Conservation (phyloP, 2,329 filamentous ascomycete species). For the Coccinonectria pachysandricola region DNA sequence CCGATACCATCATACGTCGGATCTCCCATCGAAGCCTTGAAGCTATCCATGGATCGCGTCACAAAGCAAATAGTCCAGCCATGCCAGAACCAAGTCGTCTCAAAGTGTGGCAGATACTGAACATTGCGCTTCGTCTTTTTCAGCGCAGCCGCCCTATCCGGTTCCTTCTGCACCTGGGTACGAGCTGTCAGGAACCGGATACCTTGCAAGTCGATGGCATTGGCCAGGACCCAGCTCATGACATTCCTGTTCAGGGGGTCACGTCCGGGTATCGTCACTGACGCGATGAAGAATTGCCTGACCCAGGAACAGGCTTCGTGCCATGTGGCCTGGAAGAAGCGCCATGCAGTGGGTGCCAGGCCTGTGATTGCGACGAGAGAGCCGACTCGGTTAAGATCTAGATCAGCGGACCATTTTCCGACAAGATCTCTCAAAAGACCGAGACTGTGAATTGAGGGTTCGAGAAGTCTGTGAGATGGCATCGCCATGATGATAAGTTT, state of each 20-base stretch:
- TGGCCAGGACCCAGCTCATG: slow-evolving; percentile 33
- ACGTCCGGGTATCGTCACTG: slow-evolving; percentile 31
- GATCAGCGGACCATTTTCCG: slow-evolving; percentile 31
- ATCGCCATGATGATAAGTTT: too few species aligned
- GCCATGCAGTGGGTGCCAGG: slow-evolving; percentile 29
- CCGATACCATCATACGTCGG: slow-evolving; percentile 35
- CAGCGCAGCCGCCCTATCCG: slow-evolving; percentile 28
- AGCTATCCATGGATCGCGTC: slow-evolving; percentile 30
- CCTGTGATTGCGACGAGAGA: slow-evolving; percentile 34
- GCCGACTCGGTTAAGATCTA: slow-evolving; percentile 35
- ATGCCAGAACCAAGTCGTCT: slow-evolving; percentile 39
- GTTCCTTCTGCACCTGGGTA: slow-evolving; percentile 25
- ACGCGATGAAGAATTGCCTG: slow-evolving; percentile 32
- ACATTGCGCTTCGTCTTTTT: slow-evolving; percentile 32
- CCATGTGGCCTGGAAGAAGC: slow-evolving; percentile 26
- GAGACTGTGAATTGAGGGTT: slow-evolving; percentile 23
- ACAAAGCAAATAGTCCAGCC: slow-evolving; percentile 34
- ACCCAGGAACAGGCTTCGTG: slow-evolving; percentile 30
- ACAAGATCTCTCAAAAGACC: slow-evolving; percentile 27
- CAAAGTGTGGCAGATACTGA: slow-evolving; percentile 36
- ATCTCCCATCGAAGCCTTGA: slow-evolving; percentile 26
- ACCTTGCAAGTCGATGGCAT: slow-evolving; percentile 27
- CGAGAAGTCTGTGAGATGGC: too few species aligned
- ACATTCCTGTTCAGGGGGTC: slow-evolving; percentile 36
- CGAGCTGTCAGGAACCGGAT: slow-evolving; percentile 34